Evolutionary conservation across 345 rosid species (phyloP).

Genomic region (Brassica juncea): DNA sequence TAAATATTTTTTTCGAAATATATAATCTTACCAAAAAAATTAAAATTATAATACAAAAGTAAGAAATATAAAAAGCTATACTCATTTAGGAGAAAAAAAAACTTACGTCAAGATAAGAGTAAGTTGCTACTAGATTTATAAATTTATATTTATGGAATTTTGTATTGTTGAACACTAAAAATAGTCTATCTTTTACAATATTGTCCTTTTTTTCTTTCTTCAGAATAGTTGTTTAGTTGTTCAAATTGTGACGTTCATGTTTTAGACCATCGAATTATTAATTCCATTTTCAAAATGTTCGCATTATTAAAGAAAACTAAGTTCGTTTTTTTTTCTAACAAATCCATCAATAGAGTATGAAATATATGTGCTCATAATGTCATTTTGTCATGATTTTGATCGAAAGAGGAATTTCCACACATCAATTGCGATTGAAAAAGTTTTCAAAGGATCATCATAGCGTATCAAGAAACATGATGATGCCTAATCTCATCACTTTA

Average conservation of each 20-base stretch:
- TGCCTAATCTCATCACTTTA: conserved; percentile 34
- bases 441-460: conserved; percentile 41
- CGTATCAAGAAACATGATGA: conserved; percentile 39
- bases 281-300: not conserved
- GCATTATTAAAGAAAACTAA: not conserved
- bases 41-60: not conserved
- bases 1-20: not conserved
- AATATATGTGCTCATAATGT: conserved; percentile 12
- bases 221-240: not conserved
- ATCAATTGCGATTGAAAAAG: conserved; percentile 40
- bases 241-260: not conserved
- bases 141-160: not conserved
- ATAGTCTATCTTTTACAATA: not conserved
- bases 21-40: not conserved
- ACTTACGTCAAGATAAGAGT: not conserved
- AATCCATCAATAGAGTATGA: conserved; percentile 10
- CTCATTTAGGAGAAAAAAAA: not conserved
- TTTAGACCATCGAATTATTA: not conserved
- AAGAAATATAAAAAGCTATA: not conserved
- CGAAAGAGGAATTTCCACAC: conserved; percentile 41
- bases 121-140: not conserved
- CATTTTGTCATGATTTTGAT: conserved; percentile 30
- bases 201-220: not conserved
- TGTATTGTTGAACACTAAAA: not conserved
- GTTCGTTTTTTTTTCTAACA: conserved; percentile 13